Percentiles rank a stretch among this genome's conserved stretches.
Evolutionary conservation across 1,284 basidiomycete species (phyloP).

Genomic region (Lentinula novae-zelandiae): DNA sequence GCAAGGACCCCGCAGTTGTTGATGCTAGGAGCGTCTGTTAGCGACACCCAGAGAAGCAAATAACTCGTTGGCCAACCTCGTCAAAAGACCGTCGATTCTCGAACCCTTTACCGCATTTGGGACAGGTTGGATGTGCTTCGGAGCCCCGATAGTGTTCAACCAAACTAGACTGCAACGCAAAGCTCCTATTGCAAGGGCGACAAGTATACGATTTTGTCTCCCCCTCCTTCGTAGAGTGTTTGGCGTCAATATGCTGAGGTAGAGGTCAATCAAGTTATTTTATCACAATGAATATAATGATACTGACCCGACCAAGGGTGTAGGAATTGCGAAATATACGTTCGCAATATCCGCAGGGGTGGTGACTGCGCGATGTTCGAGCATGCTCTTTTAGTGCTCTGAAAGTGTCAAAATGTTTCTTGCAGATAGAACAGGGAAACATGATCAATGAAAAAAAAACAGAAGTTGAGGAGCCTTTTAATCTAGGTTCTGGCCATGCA

Average conservation of each 20-base stretch:
- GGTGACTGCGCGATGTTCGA: neutral
- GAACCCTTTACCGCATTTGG: slow-evolving; percentile 29
- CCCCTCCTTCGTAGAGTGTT: neutral
- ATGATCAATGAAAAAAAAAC: neutral
- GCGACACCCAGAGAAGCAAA: neutral
- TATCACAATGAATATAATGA: neutral
- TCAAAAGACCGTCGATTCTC: neutral
- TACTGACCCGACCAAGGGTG: neutral
- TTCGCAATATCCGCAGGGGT: neutral
- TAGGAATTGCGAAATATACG: neutral
- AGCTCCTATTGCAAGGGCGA: neutral
- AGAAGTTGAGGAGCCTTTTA: neutral
- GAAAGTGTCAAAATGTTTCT: neutral
- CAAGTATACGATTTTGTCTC: neutral
- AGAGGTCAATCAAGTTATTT: neutral
- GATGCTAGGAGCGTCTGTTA: neutral
- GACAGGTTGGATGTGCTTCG: slow-evolving; percentile 36
- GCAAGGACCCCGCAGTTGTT: neutral
- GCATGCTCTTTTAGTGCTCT: neutral
- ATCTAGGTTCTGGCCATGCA: neutral
- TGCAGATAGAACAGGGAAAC: neutral
- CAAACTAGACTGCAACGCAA: slow-evolving; percentile 14
- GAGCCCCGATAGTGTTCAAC: slow-evolving; percentile 42
- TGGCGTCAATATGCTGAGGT: neutral
- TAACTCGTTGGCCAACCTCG: slow-evolving; percentile 7